A percentile compares a stretch with the other conserved stretches of the same genome.
Conservation (phyloP, 805 yeast species). For the Ogataea saltuana region DNA sequence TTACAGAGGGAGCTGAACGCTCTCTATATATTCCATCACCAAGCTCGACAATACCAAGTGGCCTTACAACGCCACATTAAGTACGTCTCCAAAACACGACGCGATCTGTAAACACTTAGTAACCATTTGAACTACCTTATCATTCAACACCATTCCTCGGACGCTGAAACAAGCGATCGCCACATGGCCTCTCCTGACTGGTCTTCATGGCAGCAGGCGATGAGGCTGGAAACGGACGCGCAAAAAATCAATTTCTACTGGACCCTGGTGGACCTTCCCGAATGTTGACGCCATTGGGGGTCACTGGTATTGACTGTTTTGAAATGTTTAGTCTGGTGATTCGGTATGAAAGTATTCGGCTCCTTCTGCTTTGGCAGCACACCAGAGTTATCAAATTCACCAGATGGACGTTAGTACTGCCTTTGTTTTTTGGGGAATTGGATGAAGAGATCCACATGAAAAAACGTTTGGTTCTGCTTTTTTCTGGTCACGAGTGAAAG, state of each 20-base stretch:
- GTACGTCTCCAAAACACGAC: no score
- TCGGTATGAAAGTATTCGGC: slow-evolving; percentile 7
- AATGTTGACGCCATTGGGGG: not conserved
- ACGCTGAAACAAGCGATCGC: not conserved
- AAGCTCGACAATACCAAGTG: no score
- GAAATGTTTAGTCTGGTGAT: slow-evolving; percentile 13
- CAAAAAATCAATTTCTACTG: not conserved
- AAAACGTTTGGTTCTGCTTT: not conserved
- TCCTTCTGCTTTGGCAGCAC: not conserved
- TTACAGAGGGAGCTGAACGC: no score
- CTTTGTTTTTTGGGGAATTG: slow-evolving; percentile 11
- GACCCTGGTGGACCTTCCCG: not conserved
- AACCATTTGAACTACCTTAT: no score
- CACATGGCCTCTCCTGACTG: not conserved
- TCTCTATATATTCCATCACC: no score
- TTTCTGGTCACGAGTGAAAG: not conserved
- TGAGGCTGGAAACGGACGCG: not conserved
- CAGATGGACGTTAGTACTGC: slow-evolving; percentile 23
- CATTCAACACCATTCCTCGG: not conserved
- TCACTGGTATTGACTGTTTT: slow-evolving; percentile 9
- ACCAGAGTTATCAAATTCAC: slow-evolving; percentile 2
- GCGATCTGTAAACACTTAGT: no score
- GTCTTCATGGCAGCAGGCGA: not conserved
- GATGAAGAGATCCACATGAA: not conserved
- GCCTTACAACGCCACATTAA: no score